phyloP scores from a whole-genome alignment of 2,329 filamentous ascomycete species.

The Penicillium sp. region DNA sequence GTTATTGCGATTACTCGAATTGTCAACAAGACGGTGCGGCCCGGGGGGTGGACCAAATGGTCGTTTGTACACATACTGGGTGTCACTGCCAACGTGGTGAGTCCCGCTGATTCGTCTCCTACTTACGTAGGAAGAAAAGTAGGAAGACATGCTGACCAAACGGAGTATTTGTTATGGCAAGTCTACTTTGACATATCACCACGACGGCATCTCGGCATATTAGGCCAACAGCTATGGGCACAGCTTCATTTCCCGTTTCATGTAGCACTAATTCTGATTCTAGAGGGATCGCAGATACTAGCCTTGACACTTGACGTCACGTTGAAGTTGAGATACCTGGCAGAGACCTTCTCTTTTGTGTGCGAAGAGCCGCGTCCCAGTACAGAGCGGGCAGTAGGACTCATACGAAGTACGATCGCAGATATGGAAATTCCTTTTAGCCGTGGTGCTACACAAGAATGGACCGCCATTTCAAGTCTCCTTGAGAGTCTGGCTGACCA shows the following conservation, averaged over 20 bases:
- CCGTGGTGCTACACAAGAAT: conserved; percentile 36
- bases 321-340: conserved; percentile 46
- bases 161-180: conserved; percentile 65
- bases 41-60: conserved; percentile 45
- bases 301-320: conserved; percentile 51
- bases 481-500: conserved; percentile 34
- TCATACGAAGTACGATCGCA: conserved; percentile 42
- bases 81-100: conserved; percentile 44
- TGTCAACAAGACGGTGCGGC: conserved; percentile 55
- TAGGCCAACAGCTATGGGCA: conserved; percentile 61
- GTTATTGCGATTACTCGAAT: conserved; percentile 63
- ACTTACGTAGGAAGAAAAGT: too few relatives aligned
- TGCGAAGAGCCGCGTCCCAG: conserved; percentile 42
- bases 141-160: conserved; percentile 1
- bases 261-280: conserved; percentile 64
- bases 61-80: conserved; percentile 45
- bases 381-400: conserved; percentile 30
- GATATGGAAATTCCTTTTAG: conserved; percentile 48
- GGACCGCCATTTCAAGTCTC: conserved; percentile 37
- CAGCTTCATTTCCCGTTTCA: conserved; percentile 66
- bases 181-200: conserved; percentile 63
- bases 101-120: conserved; percentile 3
- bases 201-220: conserved; percentile 53
- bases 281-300: conserved; percentile 66
- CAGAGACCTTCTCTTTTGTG: conserved; percentile 43